phyloP scores from a whole-genome alignment of 768 basidiomycete species.

The Panellus pusillus region DNA sequence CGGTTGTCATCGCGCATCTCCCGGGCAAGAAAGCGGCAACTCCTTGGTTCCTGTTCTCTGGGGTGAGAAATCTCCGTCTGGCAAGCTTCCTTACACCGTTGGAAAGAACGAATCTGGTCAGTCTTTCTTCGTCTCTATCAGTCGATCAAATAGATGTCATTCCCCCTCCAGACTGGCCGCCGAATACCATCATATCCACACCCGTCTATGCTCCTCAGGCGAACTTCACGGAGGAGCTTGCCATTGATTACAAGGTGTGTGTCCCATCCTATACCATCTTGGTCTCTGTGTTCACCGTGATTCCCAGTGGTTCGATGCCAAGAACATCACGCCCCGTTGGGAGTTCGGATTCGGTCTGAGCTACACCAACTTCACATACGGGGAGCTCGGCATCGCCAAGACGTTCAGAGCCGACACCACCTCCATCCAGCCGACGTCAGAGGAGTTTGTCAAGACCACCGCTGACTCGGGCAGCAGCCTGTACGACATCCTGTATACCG shows the following conservation, averaged over 20 bases:
- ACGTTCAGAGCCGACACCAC: slow-evolving; percentile 8
- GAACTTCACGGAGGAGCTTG: slow-evolving; percentile 11
- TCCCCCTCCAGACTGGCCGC: slow-evolving; percentile 4
- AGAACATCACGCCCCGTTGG: slow-evolving; percentile 11
- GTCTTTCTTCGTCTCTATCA: neutral
- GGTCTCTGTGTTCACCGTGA: neutral
- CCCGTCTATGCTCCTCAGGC: slow-evolving; percentile 4
- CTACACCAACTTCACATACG: slow-evolving; percentile 9
- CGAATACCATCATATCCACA: slow-evolving; percentile 1
- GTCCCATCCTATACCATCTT: too few species aligned
- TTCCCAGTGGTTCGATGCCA: slow-evolving; percentile 11
- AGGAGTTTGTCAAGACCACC: neutral
- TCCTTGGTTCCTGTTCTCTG: slow-evolving; percentile 9
- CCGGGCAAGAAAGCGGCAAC: slow-evolving; percentile 13
- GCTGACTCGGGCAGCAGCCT: neutral
- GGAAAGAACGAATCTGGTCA: slow-evolving; percentile 7
- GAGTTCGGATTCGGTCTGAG: slow-evolving; percentile 12
- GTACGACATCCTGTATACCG: slow-evolving; percentile 13
- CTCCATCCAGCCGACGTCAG: slow-evolving; percentile 9
- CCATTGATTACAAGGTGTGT: slow-evolving; percentile 9
- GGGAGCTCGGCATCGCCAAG: neutral
- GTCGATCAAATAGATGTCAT: neutral
- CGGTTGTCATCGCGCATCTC: slow-evolving; percentile 12
- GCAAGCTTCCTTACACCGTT: slow-evolving; percentile 12
- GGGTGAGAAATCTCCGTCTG: slow-evolving; percentile 10